A percentile compares a stretch with the other conserved stretches of the same genome.
phyloP scores from a whole-genome alignment of 1,284 basidiomycete species.

The Tilletia caries region DNA sequence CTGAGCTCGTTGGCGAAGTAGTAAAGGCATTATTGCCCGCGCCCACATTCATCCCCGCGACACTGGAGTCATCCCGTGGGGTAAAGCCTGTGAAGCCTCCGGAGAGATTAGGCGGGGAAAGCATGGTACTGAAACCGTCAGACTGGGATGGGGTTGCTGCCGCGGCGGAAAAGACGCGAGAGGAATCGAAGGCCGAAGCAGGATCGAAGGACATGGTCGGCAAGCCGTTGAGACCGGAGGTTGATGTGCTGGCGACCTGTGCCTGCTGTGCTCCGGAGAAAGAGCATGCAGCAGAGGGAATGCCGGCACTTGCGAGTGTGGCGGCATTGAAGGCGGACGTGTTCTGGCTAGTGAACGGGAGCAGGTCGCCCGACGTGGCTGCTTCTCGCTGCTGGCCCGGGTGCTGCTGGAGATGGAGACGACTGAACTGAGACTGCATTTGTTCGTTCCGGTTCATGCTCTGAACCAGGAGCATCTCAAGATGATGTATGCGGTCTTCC shows the following conservation, averaged over 20 bases:
- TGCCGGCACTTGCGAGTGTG: conserved; percentile 3
- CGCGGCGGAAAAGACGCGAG: background rate
- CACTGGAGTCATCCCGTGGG: background rate
- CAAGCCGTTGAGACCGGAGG: background rate
- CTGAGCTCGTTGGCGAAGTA: background rate
- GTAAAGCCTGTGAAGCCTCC: background rate
- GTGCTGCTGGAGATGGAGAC: background rate
- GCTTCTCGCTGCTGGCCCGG: background rate
- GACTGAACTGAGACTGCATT: background rate
- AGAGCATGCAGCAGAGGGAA: background rate
- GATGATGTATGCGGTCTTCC: conserved; percentile 8
- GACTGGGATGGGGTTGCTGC: background rate
- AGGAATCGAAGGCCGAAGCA: background rate
- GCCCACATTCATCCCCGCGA: background rate
- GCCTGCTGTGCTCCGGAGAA: background rate
- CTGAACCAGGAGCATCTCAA: conserved; percentile 9
- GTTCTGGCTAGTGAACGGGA: background rate
- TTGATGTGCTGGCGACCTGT: background rate
- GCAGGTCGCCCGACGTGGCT: background rate
- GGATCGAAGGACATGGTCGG: background rate
- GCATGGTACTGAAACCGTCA: background rate
- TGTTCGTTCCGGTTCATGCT: conserved; percentile 9
- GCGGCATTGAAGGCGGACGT: conserved; percentile 3
- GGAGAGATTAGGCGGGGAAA: background rate
- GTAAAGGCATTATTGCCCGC: background rate